These are phyloP conservation scores for Hygrocybe coccinea DNA, from an alignment of 768 basidiomycete genomes.

Conservation along the genomic window DNA sequence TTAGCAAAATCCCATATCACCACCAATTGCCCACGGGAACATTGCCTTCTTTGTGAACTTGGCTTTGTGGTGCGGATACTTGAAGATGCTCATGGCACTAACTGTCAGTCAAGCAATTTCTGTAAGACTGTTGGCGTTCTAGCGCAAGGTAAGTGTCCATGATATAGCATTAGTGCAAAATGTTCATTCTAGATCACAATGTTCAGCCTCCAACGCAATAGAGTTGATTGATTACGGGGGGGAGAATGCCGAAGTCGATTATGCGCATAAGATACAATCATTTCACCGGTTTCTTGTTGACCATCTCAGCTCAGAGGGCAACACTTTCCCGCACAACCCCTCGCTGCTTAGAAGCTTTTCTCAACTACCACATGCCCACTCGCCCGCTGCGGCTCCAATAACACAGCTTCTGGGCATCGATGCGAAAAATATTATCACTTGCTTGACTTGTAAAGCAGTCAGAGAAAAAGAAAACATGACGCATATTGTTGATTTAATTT, in stretches of 20 bases:
- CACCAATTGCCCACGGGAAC: conserved; percentile 80
- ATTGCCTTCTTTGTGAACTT: conserved; percentile 91
- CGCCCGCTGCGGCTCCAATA: conserved; percentile 61
- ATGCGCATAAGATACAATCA: conserved; percentile 85
- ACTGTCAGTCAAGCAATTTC: conserved; percentile 96
- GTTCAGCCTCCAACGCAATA: conserved; percentile 64
- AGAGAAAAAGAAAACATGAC: conserved; percentile 73
- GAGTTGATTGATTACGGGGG: conserved; percentile 87
- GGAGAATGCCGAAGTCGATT: conserved; percentile 64
- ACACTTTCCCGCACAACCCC: conserved; percentile 57
- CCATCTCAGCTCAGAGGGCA: conserved; percentile 72
- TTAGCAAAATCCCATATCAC: conserved; percentile 91
- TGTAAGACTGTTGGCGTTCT: conserved; percentile 89
- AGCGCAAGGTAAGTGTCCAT: conserved; percentile 60
- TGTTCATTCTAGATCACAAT: not conserved
- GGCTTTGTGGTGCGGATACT: conserved; percentile 95
- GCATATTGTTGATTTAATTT: conserved; percentile 80
- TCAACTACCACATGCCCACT: conserved; percentile 12
- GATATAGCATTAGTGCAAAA: conserved; percentile 2
- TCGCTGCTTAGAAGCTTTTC: conserved; percentile 36
- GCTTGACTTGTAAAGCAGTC: conserved; percentile 66
- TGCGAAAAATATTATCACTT: conserved; percentile 69
- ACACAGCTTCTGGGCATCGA: conserved; percentile 83
- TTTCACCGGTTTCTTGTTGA: conserved; percentile 95
- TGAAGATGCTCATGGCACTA: conserved; percentile 88